phyloP scores from a whole-genome alignment of 495 filamentous ascomycete species.

The Trichocladium uniseriatum region DNA sequence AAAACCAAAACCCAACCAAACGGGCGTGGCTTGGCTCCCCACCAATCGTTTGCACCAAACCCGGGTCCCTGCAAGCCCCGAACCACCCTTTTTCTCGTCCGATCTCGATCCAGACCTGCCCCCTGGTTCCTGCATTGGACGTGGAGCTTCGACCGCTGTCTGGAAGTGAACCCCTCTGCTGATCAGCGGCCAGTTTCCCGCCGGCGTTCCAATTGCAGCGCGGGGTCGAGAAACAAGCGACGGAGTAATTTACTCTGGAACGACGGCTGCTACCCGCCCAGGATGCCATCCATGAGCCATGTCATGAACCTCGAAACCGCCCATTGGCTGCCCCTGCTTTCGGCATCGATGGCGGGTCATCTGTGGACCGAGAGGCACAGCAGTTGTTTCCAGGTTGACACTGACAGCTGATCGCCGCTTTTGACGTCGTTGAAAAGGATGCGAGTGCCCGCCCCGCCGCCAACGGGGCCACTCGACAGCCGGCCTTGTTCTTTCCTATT shows the following conservation, averaged over 20 bases:
- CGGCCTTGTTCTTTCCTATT: slow-evolving; percentile 3
- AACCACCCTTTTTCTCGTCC: neutral
- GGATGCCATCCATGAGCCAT: neutral
- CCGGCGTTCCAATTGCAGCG: slow-evolving; percentile 1
- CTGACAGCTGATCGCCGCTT: slow-evolving; percentile 1
- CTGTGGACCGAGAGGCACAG: neutral
- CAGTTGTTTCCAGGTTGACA: no score
- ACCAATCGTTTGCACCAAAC: slow-evolving; percentile 5
- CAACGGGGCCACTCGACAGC: neutral
- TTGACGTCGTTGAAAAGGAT: neutral
- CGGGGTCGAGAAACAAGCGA: no score
- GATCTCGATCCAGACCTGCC: no score
- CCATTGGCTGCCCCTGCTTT: slow-evolving; percentile 1
- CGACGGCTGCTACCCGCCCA: neutral
- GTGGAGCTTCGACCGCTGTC: neutral
- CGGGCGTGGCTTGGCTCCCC: slow-evolving; percentile 5
- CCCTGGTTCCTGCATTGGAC: no score
- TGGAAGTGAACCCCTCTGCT: neutral
- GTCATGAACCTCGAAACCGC: neutral
- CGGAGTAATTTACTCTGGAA: no score
- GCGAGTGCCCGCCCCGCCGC: neutral
- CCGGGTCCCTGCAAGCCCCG: neutral
- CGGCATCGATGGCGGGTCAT: neutral
- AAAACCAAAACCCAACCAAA: no score
- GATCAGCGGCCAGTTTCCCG: no score